phyloP scores from a whole-genome alignment of 805 yeast genomes.

The Yamadazyma akitaensis region DNA sequence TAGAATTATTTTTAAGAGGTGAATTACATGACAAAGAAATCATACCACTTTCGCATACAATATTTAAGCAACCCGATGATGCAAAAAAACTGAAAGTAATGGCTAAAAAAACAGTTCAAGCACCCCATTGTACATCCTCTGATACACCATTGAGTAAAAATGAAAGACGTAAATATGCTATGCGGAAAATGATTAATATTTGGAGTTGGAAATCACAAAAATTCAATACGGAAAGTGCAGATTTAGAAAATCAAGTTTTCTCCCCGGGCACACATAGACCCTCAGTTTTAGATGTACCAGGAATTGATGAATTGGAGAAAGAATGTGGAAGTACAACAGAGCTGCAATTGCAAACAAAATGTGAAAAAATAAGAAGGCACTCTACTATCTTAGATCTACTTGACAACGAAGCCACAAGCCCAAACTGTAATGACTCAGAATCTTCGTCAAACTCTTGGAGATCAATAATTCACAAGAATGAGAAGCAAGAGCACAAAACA shows the following conservation, averaged over 20 bases:
- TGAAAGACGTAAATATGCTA: background rate
- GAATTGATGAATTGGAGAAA: constrained; percentile 16
- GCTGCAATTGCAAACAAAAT: background rate
- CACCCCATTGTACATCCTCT: background rate
- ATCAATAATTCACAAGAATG: background rate
- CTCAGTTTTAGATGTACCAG: constrained; percentile 19
- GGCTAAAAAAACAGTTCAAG: background rate
- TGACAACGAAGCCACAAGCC: background rate
- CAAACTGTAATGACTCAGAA: background rate
- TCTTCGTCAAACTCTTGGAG: background rate
- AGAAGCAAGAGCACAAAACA: background rate
- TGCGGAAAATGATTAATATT: constrained; percentile 1
- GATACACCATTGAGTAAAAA: background rate
- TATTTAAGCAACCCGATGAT: constrained; percentile 4
- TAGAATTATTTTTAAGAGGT: constrained; percentile 6
- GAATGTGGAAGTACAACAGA: background rate
- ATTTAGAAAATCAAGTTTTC: constrained; percentile 22
- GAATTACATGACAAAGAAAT: constrained; percentile 13
- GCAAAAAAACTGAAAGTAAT: background rate
- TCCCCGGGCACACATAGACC: constrained; percentile 27
- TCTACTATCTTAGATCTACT: background rate
- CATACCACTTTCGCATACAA: constrained; percentile 13
- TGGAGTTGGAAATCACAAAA: constrained; percentile 4
- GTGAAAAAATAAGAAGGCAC: constrained; percentile 2
- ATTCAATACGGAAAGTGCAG: constrained; percentile 11